Percentiles rank a stretch among this genome's conserved stretches.
phyloP scores from a whole-genome alignment of 2,329 filamentous ascomycete genomes.

The Alternaria sp. region DNA sequence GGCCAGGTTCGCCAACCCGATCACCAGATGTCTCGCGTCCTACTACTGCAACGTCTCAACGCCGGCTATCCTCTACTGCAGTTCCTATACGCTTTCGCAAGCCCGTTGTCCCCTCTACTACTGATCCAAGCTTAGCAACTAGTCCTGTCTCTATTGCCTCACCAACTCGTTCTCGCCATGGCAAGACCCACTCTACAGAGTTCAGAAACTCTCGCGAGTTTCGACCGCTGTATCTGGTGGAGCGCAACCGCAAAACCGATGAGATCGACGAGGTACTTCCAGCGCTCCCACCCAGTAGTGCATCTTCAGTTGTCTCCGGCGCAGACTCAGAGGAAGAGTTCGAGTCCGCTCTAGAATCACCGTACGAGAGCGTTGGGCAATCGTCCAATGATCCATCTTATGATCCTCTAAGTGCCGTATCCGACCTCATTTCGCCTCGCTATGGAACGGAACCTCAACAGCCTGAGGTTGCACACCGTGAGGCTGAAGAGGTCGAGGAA shows the following conservation, averaged over 20 bases:
- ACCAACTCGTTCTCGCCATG: conserved; percentile 54
- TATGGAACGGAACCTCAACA: conserved; percentile 27
- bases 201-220: conserved; percentile 70
- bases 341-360: conserved; percentile 55
- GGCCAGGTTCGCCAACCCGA: conserved; percentile 40
- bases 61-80: conserved; percentile 55
- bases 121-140: conserved; percentile 39
- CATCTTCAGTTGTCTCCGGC: conserved; percentile 48
- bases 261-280: conserved; percentile 56
- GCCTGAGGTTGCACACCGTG: conserved; percentile 36
- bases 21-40: conserved; percentile 35
- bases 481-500: conserved; percentile 60
- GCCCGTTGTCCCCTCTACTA: conserved; percentile 56
- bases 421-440: conserved; percentile 28
- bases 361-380: conserved; percentile 37
- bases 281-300: conserved; percentile 59
- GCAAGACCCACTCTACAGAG: conserved; percentile 60
- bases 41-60: conserved; percentile 25
- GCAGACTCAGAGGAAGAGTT: conserved; percentile 56
- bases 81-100: conserved; percentile 65
- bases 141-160: conserved; percentile 48
- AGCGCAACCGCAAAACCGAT: conserved; percentile 60
- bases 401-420: conserved; percentile 28
- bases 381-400: conserved; percentile 33
- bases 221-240: conserved; percentile 82